phyloP scores from a whole-genome alignment of 2,329 filamentous ascomycete species.

The Aspergillus unguis region DNA sequence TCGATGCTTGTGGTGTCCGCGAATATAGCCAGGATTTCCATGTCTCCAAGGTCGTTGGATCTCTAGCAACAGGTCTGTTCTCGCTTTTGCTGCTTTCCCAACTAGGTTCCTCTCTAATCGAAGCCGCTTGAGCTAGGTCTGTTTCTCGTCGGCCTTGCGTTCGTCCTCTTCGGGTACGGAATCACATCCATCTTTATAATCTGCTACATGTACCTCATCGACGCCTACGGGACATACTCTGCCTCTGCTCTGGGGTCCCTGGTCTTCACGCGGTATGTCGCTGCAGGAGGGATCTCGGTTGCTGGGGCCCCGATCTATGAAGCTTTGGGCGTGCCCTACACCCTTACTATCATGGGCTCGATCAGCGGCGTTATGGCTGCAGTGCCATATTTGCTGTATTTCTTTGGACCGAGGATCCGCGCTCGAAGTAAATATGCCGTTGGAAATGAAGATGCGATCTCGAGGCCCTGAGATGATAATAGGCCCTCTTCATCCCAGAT shows the following conservation, averaged over 20 bases:
- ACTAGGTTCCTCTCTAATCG: no score
- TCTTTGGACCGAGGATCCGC: not conserved
- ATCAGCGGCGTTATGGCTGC: conserved; percentile 37
- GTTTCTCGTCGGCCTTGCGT: no score
- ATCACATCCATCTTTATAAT: conserved; percentile 49
- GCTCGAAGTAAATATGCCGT: not conserved
- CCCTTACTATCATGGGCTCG: conserved; percentile 31
- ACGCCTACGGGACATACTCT: conserved; percentile 51
- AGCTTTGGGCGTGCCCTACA: conserved; percentile 29
- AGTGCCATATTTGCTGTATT: conserved; percentile 34
- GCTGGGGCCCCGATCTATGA: conserved; percentile 35
- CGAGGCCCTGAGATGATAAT: no score
- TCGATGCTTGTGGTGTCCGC: no score
- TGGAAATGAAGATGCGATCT: no score
- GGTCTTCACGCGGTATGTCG: conserved; percentile 40
- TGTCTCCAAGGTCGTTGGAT: no score
- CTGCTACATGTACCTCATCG: conserved; percentile 56
- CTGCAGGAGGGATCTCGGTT: conserved; percentile 34
- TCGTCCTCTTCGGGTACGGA: conserved; percentile 51
- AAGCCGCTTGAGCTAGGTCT: no score
- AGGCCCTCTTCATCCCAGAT: no score
- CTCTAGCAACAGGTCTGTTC: no score
- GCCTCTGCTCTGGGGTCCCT: conserved; percentile 46
- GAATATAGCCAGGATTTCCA: no score
- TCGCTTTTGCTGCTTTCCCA: no score